Base-by-base conservation (phyloP, 805 yeast genomes). In the Pichia cabralensis region DNA sequence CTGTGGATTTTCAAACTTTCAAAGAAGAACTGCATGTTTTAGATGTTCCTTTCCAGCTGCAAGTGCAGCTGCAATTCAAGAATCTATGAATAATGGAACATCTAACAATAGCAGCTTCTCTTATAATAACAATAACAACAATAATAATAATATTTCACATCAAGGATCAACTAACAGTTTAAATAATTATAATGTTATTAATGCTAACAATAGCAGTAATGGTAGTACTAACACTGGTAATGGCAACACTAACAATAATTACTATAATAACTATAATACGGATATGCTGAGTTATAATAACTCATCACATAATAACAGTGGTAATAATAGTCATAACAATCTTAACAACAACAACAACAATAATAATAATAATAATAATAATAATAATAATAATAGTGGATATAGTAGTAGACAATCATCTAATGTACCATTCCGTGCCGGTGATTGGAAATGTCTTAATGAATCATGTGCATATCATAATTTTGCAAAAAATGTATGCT, bases 1-100 rank as follows among this genome's bases (percentile, higher is more conserved):
- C 6, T 88, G 96, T 65, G 95, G 96, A 1, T 88, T 88, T 50
- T 82, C 94, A 17, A 88, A 88, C 57, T 88, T 88, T 60, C 96
- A 88, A 59, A 72, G 96, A 49, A 71, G 96, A 57, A 81, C 94
- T 3, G 94, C 94, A 2, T 88, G 96, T 58, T 85, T 88, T 65
- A 68, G 96, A 43, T 88, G 96, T 54, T 79, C 89, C 2, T 85
- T 80, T 59, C 95, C 95, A 6, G 83, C 84, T 8, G 66, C 83
- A 9, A 65, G 82, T 28, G 83, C 85, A 6, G 76, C 71, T 17
- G 69, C 83, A 6, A 67, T 76, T 39, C 83, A 76, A 45, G 84
- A 76, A 36, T 69, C 74, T n/a, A 67, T 71, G 48, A 19, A 28
- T 26, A 38, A 32, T 42, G 36, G 45, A 35, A 38, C 45, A 44